phyloP scores from a whole-genome alignment of 768 basidiomycete genomes.

The Suillus clintonianus region DNA sequence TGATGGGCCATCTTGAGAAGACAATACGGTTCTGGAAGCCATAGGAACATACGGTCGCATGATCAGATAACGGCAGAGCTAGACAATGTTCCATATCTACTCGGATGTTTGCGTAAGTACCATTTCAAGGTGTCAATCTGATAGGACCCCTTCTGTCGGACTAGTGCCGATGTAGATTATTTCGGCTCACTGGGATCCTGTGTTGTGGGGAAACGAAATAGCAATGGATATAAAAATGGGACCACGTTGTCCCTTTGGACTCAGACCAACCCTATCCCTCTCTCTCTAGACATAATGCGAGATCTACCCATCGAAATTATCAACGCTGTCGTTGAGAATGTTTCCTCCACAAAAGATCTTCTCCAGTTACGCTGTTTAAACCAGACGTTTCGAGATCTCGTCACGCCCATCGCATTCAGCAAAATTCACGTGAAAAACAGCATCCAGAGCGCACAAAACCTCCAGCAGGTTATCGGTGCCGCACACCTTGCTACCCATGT shows the following conservation, averaged over 20 bases:
- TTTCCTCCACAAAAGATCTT: conserved; percentile 27
- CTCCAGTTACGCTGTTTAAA: conserved; percentile 30
- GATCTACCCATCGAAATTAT: conserved; percentile 30
- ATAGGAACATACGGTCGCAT: too few relatives aligned
- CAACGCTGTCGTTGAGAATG: conserved; percentile 21
- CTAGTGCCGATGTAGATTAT: not conserved
- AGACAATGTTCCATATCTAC: too few relatives aligned
- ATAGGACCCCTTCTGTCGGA: not conserved
- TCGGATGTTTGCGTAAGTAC: not conserved
- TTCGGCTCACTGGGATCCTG: not conserved
- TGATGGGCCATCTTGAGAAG: too few relatives aligned
- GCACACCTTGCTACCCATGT: conserved; percentile 25
- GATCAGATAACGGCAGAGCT: too few relatives aligned
- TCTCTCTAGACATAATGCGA: conserved; percentile 17
- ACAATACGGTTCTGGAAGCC: too few relatives aligned
- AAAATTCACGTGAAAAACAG: conserved; percentile 26
- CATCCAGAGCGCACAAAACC: conserved; percentile 26
- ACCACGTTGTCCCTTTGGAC: too few relatives aligned
- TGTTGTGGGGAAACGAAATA: not conserved
- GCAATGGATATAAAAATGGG: not conserved
- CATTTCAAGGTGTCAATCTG: not conserved
- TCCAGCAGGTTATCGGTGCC: conserved; percentile 21
- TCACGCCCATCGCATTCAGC: conserved; percentile 25
- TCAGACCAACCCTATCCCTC: not conserved
- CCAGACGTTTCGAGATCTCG: conserved; percentile 23